Conservation (phyloP, 768 basidiomycete species). For the Leccinum olivaceopallidum region DNA sequence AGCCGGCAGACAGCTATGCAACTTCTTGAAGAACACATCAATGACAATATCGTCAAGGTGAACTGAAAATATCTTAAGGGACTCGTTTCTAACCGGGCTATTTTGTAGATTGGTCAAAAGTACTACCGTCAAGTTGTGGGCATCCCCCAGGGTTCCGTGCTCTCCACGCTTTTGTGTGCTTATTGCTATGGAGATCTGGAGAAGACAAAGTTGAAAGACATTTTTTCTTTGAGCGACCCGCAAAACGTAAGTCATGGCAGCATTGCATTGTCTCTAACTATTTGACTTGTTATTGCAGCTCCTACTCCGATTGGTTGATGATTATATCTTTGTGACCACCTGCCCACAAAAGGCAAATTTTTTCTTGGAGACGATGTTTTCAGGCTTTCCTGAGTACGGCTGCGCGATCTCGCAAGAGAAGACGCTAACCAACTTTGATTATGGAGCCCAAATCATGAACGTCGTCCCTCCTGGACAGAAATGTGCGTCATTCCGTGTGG, state of each 20-base stretch:
- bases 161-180: slow-evolving; percentile 91
- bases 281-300: slow-evolving; percentile 43
- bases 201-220: slow-evolving; percentile 39
- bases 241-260: slow-evolving; percentile 54
- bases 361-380: slow-evolving; percentile 76
- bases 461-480: too few species aligned
- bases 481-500: too few species aligned
- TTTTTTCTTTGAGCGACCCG: slow-evolving; percentile 53
- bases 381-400: slow-evolving; percentile 84
- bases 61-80: not conserved
- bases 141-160: slow-evolving; percentile 94
- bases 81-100: slow-evolving; percentile 2
- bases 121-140: slow-evolving; percentile 88
- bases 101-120: slow-evolving; percentile 64
- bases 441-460: too few species aligned
- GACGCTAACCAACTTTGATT: too few species aligned
- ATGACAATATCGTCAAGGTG: slow-evolving; percentile 90
- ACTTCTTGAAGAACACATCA: slow-evolving; percentile 87
- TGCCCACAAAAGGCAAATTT: slow-evolving; percentile 53
- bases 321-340: slow-evolving; percentile 89
- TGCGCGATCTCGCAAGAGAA: too few species aligned
- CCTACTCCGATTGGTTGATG: slow-evolving; percentile 90
- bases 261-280: not conserved
- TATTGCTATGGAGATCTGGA: slow-evolving; percentile 96
- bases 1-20: slow-evolving; percentile 58